Percentiles rank a stretch among this genome's conserved stretches.
Conservation (phyloP, 306 rosid species). For the Cucumis hystrix region DNA sequence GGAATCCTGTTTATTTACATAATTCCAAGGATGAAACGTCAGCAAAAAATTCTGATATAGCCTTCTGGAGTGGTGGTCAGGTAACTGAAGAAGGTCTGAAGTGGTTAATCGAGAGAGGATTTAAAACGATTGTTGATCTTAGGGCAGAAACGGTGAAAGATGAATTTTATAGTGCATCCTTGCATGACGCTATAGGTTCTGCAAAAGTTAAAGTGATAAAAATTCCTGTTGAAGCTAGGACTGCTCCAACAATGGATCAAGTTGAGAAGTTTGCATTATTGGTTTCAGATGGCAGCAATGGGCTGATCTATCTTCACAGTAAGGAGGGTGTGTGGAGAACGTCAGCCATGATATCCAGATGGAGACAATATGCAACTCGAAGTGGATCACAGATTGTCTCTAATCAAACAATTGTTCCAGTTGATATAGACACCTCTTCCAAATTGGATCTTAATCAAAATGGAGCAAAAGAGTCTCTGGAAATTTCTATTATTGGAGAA, state of each 20-base stretch:
- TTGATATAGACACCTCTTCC: constrained; percentile 9
- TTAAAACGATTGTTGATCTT: constrained; percentile 71
- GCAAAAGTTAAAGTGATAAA: constrained; percentile 55
- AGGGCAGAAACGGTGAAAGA: constrained; percentile 68
- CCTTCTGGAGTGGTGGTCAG: constrained; percentile 95
- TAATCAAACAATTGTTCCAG: constrained; percentile 25
- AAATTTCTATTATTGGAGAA: constrained; percentile 18
- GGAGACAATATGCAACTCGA: constrained; percentile 64
- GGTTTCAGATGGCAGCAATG: constrained; percentile 64
- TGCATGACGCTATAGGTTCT: constrained; percentile 47
- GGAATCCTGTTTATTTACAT: constrained; percentile 51
- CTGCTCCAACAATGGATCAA: constrained; percentile 73
- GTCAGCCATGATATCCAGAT: constrained; percentile 86
- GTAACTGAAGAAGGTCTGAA: constrained; percentile 86
- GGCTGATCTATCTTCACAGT: constrained; percentile 79
- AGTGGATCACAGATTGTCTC: constrained; percentile 23
- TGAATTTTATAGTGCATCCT: constrained; percentile 40
- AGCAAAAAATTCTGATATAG: constrained; percentile 40
- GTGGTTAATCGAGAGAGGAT: constrained; percentile 67
- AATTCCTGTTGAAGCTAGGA: constrained; percentile 71
- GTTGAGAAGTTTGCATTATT: constrained; percentile 63
- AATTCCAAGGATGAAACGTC: constrained; percentile 32
- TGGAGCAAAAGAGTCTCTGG: constrained; percentile 24
- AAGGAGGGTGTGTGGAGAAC: constrained; percentile 85
- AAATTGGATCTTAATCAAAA: background rate